Percentiles rank a stretch among this genome's conserved stretches.
Evolutionary conservation across 345 rosid genomes (phyloP).

Genomic region (Salix caprea): DNA sequence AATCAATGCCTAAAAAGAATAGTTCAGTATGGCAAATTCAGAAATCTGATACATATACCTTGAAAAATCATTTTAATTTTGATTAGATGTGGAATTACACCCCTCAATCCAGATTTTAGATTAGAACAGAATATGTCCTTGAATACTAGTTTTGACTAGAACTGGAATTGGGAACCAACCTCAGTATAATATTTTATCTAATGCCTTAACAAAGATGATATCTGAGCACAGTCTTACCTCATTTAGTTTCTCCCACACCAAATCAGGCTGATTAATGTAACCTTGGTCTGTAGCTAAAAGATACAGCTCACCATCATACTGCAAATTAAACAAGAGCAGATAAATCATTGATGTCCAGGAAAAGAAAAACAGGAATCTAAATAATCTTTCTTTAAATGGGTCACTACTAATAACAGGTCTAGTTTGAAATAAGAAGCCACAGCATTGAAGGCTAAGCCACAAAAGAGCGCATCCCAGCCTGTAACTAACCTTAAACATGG

Average conservation of each 20-base stretch:
- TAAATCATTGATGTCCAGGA: background rate
- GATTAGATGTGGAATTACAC: background rate
- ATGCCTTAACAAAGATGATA: background rate
- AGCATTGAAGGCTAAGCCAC: background rate
- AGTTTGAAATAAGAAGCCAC: background rate
- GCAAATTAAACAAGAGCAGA: constrained; percentile 27
- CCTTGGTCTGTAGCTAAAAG: constrained; percentile 99
- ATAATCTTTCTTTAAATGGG: background rate
- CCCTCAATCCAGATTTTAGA: background rate
- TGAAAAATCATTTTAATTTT: background rate
- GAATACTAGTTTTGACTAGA: background rate
- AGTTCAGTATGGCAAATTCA: background rate
- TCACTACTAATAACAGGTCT: background rate
- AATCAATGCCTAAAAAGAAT: background rate
- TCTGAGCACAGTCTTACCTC: constrained; percentile 53
- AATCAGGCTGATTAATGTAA: constrained; percentile 79
- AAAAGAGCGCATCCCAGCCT: constrained; percentile 5
- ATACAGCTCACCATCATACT: constrained; percentile 92
- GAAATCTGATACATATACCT: background rate
- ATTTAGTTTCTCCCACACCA: constrained; percentile 97
- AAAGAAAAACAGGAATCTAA: background rate
- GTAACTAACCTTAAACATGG: constrained; percentile 92
- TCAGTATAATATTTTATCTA: background rate
- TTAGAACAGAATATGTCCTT: background rate
- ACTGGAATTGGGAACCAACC: background rate